A percentile compares a stretch with the other conserved stretches of the same genome.
Evolutionary conservation across 2,329 filamentous ascomycete species (phyloP).

Genomic region (Paecilomyces fulvus): DNA sequence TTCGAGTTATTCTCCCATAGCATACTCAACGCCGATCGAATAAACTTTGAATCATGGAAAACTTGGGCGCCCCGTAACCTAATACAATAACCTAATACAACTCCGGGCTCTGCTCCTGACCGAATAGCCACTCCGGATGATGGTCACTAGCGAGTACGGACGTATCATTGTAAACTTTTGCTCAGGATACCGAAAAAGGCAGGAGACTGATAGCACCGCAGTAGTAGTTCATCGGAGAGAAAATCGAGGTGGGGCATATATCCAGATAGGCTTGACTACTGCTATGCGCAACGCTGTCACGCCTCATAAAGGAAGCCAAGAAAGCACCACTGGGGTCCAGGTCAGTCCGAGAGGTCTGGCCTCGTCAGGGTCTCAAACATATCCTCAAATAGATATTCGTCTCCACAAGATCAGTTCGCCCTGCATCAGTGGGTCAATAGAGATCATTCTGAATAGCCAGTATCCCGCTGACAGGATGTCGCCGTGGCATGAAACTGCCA

Average conservation of each 20-base stretch:
- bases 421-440: no score
- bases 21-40: neutral
- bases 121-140: no score
- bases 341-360: neutral
- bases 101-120: no score
- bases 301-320: neutral
- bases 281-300: neutral
- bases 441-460: no score
- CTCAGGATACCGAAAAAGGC: no score
- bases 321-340: neutral
- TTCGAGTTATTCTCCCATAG: neutral
- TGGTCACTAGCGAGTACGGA: no score
- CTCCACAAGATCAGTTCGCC: no score
- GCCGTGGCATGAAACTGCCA: neutral
- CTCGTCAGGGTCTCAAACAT: neutral
- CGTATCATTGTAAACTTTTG: neutral
- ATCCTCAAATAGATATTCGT: neutral
- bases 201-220: no score
- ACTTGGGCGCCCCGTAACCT: no score
- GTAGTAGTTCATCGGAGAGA: neutral
- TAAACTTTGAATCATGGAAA: neutral
- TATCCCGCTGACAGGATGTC: neutral
- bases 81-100: no score
- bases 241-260: neutral
- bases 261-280: neutral